Base-by-base conservation (phyloP, 305 asterid genomes). In the Fraxinus floribunda region DNA sequence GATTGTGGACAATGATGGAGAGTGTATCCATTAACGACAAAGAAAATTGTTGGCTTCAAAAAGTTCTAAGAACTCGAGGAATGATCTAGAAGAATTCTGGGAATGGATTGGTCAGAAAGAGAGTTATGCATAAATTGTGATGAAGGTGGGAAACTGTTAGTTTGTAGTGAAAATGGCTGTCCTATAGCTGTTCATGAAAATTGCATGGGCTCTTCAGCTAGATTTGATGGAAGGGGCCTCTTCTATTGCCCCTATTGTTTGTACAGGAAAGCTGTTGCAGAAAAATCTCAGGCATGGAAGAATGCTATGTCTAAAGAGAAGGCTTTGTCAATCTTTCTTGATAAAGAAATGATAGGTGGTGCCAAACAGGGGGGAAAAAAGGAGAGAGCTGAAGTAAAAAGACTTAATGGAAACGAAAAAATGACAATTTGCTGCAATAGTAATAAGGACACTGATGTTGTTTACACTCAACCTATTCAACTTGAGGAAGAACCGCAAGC, bases 181-280 rank as follows among this genome's bases (percentile, higher is more conserved):
- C 97, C 95, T 57, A 44, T 94, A 85, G 86, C 90, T 52, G 84
- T 94, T 79, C 97, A 94, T 80, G 89, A 87, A 80, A 78, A 70
- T 34, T 95, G 98, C 86, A 80, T 91, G 90, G 91, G 90, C 15
- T 89, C 88, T 82, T 87, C 90, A 3, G 90, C 91, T 75, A 83
- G 86, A 62, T 87, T 88, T 80, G 93, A 90, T 86, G 93, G 87
- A 22, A 70, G 26, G 22, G 94, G 91, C 7, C 84, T 77, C 83
- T 95, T 92, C 89, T 88, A 86, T 79, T 95, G 98, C 91, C 98
- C 98, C 35, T 89, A 92, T 82, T 95, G 98, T 82, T 80, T 80
- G 8, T 92, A 86, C 86, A 90, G 85, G 86, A 86, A 78, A 86
- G 85, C 93, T 82, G 84, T 83, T 83, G 91, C 86, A 81, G 92